Conservation (phyloP, 352 stramenopile species). For the Phytophthora quininea region DNA sequence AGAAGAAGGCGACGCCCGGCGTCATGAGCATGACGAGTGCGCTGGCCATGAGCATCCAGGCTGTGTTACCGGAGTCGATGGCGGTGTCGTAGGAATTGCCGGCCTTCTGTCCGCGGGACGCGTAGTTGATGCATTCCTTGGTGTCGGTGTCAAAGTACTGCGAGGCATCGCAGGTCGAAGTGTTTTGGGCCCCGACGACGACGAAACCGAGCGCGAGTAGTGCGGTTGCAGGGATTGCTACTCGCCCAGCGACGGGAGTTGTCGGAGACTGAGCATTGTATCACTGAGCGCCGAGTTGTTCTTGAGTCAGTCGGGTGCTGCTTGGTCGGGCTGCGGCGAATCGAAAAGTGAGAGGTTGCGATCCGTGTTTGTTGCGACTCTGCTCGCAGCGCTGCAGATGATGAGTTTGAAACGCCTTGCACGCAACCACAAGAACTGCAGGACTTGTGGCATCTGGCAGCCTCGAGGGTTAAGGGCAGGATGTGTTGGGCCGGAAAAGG, state of each 20-base stretch:
- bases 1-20: conserved; percentile 72
- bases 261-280: conserved; percentile 11
- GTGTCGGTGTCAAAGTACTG: conserved; percentile 44
- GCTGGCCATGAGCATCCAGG: conserved; percentile 58
- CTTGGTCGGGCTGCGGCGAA: conserved; percentile 7
- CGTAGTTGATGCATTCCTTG: conserved; percentile 42
- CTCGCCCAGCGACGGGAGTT: conserved; percentile 5
- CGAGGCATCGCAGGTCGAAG: conserved; percentile 18
- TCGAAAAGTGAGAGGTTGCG: conserved; percentile 9
- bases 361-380: not conserved
- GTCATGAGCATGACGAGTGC: conserved; percentile 76
- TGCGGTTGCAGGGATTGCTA: conserved; percentile 1
- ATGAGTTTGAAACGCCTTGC: not conserved
- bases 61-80: conserved; percentile 58
- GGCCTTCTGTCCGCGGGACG: conserved; percentile 36
- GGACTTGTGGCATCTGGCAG: not conserved
- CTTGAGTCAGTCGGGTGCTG: not conserved
- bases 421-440: not conserved
- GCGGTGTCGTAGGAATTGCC: conserved; percentile 24
- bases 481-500: not conserved
- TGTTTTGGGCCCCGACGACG: conserved; percentile 33
- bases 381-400: not conserved
- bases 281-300: not conserved
- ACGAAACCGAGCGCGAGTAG: conserved; percentile 24
- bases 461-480: not conserved